A percentile compares a stretch with the other conserved stretches of the same genome.
Conservation (phyloP, 73 alveolate genomes). For the Tetrahymena elliotti region DNA sequence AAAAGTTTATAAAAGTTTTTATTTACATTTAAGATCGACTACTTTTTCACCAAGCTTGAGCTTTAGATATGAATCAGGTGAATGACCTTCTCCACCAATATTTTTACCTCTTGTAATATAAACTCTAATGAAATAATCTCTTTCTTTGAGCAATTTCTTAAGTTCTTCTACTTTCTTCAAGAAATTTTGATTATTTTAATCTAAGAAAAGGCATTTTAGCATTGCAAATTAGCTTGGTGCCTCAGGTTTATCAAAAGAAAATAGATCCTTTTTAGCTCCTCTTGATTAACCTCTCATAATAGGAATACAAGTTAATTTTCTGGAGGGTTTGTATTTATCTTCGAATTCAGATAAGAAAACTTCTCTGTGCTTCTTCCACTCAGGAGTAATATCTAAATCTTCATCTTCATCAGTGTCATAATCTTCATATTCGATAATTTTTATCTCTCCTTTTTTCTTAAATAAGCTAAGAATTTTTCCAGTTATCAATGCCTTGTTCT, state of each 20-base stretch:
- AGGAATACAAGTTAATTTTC: background rate
- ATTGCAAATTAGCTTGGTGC: background rate
- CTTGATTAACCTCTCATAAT: conserved; percentile 31
- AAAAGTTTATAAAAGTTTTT: too few relatives aligned
- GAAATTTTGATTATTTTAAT: background rate
- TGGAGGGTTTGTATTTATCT: conserved; percentile 11
- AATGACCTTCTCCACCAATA: conserved; percentile 10
- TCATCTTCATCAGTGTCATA: conserved; percentile 36
- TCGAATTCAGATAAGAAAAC: conserved; percentile 23
- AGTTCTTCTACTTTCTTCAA: background rate
- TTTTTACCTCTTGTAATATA: conserved; percentile 23
- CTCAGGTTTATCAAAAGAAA: conserved; percentile 9
- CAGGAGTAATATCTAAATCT: conserved; percentile 36
- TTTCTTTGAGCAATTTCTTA: background rate
- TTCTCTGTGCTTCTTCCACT: conserved; percentile 28
- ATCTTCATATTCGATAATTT: conserved; percentile 27
- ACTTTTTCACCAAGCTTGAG: conserved; percentile 3
- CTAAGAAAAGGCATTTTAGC: background rate
- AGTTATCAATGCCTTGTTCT: background rate
- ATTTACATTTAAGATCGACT: background rate
- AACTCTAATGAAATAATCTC: background rate
- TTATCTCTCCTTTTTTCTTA: conserved; percentile 5
- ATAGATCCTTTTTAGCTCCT: conserved; percentile 8
- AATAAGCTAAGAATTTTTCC: background rate
- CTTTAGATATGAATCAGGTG: conserved; percentile 26